phyloP scores from a whole-genome alignment of 768 basidiomycete species.

The Cubamyces sp. region DNA sequence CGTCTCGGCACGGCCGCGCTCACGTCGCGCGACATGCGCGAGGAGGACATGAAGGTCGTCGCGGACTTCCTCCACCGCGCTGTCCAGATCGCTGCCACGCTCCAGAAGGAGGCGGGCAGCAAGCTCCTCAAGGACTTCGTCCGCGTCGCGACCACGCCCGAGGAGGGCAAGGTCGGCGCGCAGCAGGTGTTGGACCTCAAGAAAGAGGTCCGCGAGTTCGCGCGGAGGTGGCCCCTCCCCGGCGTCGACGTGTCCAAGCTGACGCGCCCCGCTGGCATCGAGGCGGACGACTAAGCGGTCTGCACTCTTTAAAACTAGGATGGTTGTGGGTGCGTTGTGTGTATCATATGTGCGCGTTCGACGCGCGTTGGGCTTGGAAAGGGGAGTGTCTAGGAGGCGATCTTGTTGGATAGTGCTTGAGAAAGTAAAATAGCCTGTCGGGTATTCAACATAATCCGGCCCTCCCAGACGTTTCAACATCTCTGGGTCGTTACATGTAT shows the following conservation, averaged over 20 bases:
- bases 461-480: slow-evolving; percentile 33
- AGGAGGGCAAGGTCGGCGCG: slow-evolving; percentile 73
- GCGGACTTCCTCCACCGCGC: slow-evolving; percentile 93
- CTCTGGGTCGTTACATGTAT: slow-evolving; percentile 27
- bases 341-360: slow-evolving; percentile 7
- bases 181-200: slow-evolving; percentile 73
- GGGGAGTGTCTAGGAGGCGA: background rate
- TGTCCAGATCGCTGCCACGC: slow-evolving; percentile 84
- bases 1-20: slow-evolving; percentile 94
- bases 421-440: slow-evolving; percentile 34
- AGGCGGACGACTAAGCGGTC: slow-evolving; percentile 47
- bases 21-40: slow-evolving; percentile 92
- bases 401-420: slow-evolving; percentile 45
- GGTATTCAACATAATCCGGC: slow-evolving; percentile 61
- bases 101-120: slow-evolving; percentile 94
- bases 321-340: slow-evolving; percentile 1
- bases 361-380: background rate
- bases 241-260: slow-evolving; percentile 65
- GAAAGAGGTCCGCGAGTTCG: slow-evolving; percentile 81
- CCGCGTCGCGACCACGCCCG: slow-evolving; percentile 68
- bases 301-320: background rate
- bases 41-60: slow-evolving; percentile 84
- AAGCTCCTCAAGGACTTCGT: slow-evolving; percentile 98
- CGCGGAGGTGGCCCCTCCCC: slow-evolving; percentile 89
- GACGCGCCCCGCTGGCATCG: slow-evolving; percentile 62